phyloP scores from a whole-genome alignment of 176 grass and related monocot genomes.

The Echinochloa phyllopogon region DNA sequence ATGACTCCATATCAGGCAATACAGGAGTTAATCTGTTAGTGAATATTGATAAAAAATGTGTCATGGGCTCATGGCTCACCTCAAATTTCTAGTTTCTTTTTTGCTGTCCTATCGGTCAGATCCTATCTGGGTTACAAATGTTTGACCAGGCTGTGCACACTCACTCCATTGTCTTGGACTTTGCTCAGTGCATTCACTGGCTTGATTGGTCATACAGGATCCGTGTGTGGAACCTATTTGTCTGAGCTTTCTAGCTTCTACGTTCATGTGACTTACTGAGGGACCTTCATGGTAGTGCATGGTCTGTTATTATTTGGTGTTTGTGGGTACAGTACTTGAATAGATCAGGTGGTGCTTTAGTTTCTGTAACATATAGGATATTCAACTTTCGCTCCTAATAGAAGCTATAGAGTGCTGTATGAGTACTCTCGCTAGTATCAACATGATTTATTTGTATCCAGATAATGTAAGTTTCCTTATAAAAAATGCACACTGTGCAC shows the following conservation, averaged over 20 bases:
- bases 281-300: background rate
- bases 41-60: background rate
- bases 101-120: background rate
- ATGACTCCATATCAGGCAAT: background rate
- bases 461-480: background rate
- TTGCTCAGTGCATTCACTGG: background rate
- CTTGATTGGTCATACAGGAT: background rate
- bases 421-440: background rate
- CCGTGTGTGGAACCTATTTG: background rate
- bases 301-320: background rate
- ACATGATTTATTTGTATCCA: background rate
- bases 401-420: background rate
- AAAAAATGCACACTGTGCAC: background rate
- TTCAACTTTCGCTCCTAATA: background rate
- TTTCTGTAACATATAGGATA: slow-evolving; percentile 1
- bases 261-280: background rate
- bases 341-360: background rate
- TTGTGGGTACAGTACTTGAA: background rate
- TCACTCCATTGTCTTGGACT: background rate
- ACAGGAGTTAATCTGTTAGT: background rate
- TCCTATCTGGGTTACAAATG: background rate
- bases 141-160: background rate
- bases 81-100: slow-evolving; percentile 6
- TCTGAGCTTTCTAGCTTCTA: background rate
- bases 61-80: background rate